Conservation (phyloP, 352 stramenopile genomes). For the Pythium periplocum region DNA sequence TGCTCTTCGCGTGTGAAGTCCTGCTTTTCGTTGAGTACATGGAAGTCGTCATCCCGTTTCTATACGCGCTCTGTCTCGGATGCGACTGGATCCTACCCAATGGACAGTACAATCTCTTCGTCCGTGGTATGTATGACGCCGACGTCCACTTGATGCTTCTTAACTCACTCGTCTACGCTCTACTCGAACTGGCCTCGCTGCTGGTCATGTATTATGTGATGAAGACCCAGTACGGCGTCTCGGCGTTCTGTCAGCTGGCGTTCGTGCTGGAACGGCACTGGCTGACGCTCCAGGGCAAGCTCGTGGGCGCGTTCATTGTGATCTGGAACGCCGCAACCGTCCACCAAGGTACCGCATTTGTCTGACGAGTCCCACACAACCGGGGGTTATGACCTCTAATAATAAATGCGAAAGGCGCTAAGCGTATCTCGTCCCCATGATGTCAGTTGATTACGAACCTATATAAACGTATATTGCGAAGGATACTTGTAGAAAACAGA, state of each 20-base stretch:
- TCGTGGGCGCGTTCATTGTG: conserved; percentile 17
- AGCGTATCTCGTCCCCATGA: too few relatives aligned
- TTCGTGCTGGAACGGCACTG: conserved; percentile 33
- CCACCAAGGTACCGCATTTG: conserved; percentile 10
- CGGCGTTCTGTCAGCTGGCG: conserved; percentile 21
- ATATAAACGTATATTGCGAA: too few relatives aligned
- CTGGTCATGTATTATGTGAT: conserved; percentile 21
- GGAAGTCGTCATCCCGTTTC: conserved; percentile 13
- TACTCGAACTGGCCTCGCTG: conserved; percentile 28
- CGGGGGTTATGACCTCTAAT: not conserved
- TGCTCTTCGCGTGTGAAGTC: conserved; percentile 13
- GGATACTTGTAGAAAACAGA: too few relatives aligned
- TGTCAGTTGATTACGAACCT: too few relatives aligned
- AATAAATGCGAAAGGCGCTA: conserved; percentile 3
- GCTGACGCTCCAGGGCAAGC: conserved; percentile 29
- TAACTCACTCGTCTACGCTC: conserved; percentile 19
- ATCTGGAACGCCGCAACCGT: conserved; percentile 7
- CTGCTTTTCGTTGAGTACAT: conserved; percentile 16
- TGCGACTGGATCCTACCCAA: conserved; percentile 2
- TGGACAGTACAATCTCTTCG: conserved; percentile 11
- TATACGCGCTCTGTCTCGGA: not conserved
- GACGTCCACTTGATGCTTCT: not conserved
- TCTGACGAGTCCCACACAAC: too few relatives aligned
- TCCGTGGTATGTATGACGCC: conserved; percentile 2
- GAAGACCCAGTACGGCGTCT: conserved; percentile 20